Conservation (phyloP, 1,284 basidiomycete genomes). For the Irpex rosettiformis region DNA sequence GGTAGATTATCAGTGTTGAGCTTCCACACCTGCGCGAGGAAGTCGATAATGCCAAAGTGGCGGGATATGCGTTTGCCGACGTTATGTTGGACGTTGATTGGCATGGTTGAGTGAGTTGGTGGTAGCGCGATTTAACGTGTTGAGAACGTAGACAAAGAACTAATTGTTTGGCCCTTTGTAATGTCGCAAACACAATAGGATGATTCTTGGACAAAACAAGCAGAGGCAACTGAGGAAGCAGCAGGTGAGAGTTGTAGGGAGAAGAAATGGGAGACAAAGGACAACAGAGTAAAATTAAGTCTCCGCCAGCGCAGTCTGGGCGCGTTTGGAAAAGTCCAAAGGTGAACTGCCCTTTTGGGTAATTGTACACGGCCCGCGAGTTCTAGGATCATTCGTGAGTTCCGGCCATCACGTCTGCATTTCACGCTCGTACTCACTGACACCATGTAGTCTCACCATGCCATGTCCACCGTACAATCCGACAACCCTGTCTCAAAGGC, state of each 20-base stretch:
- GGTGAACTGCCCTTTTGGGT: background rate
- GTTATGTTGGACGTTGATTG: background rate
- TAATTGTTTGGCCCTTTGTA: background rate
- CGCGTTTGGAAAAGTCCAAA: background rate
- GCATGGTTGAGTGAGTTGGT: background rate
- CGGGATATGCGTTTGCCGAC: background rate
- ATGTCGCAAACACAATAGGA: background rate
- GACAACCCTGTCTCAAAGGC: too few species aligned
- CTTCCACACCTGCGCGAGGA: constrained; percentile 7
- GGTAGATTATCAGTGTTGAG: background rate
- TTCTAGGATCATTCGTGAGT: background rate
- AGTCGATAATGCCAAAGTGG: background rate
- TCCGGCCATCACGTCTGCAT: too few species aligned
- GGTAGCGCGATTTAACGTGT: background rate
- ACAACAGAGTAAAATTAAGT: background rate
- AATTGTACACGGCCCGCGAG: background rate
- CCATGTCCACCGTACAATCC: too few species aligned
- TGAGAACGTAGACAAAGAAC: background rate
- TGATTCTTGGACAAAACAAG: background rate
- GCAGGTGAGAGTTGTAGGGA: background rate
- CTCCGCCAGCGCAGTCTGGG: background rate
- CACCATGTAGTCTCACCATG: too few species aligned
- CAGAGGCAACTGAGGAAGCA: background rate
- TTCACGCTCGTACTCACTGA: too few species aligned
- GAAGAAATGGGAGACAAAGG: background rate